Conservation (phyloP, 1,139 yeast species). For the Hemisphaericaspora lyxosophila region DNA sequence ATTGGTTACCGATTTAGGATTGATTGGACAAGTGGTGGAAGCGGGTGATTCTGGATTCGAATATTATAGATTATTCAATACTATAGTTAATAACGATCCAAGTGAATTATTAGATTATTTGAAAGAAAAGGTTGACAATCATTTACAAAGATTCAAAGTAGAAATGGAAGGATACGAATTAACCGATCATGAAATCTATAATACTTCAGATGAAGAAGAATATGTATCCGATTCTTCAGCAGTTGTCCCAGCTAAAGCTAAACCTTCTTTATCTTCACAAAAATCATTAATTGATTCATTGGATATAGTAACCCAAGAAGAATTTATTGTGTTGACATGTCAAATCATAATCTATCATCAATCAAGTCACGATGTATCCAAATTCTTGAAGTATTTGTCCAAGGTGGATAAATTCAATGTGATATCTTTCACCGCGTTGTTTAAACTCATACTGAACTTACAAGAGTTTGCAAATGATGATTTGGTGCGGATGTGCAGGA, state of each 20-base stretch:
- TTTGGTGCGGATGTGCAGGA: constrained; percentile 26
- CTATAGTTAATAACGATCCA: constrained; percentile 28
- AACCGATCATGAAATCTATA: constrained; percentile 29
- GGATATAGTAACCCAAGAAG: constrained; percentile 36
- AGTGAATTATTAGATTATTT: constrained; percentile 22
- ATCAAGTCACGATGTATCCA: constrained; percentile 19
- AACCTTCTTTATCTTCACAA: constrained; percentile 14
- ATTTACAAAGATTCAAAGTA: constrained; percentile 23
- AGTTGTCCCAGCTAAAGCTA: constrained; percentile 2
- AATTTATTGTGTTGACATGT: constrained; percentile 31
- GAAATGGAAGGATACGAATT: constrained; percentile 27
- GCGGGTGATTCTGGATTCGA: constrained; percentile 14
- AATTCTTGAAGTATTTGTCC: constrained; percentile 24
- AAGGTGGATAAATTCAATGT: constrained; percentile 21
- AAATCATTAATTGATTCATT: constrained; percentile 31
- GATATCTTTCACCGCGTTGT: constrained; percentile 35
- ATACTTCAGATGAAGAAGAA: constrained; percentile 22
- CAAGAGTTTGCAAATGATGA: constrained; percentile 22
- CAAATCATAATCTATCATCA: constrained; percentile 27
- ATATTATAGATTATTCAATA: constrained; percentile 29
- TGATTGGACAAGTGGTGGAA: constrained; percentile 21
- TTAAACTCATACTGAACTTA: constrained; percentile 29
- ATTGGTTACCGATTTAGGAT: constrained; percentile 24
- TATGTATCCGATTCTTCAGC: constrained; percentile 13
- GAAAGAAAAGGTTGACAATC: constrained; percentile 18